Evolutionary conservation across 495 filamentous ascomycete genomes (phyloP), one percentile per base, ranked within the genome.

Genomic region (Penicillium taxi): DNA sequence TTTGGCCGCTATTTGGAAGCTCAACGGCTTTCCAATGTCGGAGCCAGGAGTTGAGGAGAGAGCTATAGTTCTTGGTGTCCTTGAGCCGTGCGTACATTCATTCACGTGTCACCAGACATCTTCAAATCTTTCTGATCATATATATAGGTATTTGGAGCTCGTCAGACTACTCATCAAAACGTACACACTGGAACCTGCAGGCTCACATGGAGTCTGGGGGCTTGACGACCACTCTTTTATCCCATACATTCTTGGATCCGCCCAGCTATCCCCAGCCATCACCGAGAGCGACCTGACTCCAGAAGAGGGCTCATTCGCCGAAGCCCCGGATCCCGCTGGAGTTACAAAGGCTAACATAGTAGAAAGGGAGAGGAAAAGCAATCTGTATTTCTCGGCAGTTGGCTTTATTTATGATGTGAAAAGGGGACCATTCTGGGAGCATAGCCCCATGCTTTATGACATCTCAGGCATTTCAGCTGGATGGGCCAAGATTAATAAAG

Each of bases 381-480:
- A 96, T 58, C 75, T 99, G 69, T 99, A 99, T 59, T 99, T 96
- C 67, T 81, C 80, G n/a, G 93, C 91, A n/a, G 74, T 99, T 44
- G 89, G 86, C 6, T 99, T 99, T 64, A 96, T 99, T 52, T 82
- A 95, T 56, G 93, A 96, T 63, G 91, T 99, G 34, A 99, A 99
- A 58, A 86, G 69, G 36, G 91, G 91, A 0, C 91, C 93, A 1
- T 99, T 99, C 60, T 96, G 91, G 93, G 91, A 96, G 49, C 91
- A 99, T 52, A 93, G 85, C 40, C 93, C 87, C 2, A 89, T 94
- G 53, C 69, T 99, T 12, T 99, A 79, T 53, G 93, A 99, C 61
- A 88, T 99, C 21, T 90, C 83, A 4, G 91, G 91, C 12, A 78
- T 99, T 39, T 76, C 72, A 39, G 74, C 82, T 36, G 93, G 91